phyloP scores from a whole-genome alignment of 805 yeast genomes.

The Candida sonorensis region DNA sequence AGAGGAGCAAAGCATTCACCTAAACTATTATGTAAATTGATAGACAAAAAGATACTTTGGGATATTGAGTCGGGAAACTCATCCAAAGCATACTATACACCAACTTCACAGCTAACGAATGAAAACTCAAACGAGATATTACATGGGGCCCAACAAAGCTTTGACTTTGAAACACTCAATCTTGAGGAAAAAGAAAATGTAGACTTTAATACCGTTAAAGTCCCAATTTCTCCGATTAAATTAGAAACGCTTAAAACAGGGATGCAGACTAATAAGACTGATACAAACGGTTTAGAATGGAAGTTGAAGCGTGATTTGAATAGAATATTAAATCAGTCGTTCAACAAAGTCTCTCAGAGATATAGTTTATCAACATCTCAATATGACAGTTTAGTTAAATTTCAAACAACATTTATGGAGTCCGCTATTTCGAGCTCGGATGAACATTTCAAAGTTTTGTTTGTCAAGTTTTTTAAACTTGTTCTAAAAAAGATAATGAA shows the following conservation, averaged over 20 bases:
- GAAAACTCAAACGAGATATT: not conserved
- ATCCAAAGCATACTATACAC: slow-evolving; percentile 25
- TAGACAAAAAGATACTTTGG: slow-evolving; percentile 40
- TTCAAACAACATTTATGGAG: slow-evolving; percentile 30
- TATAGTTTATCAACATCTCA: slow-evolving; percentile 49
- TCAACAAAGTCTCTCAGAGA: slow-evolving; percentile 37
- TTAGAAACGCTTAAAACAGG: slow-evolving; percentile 1
- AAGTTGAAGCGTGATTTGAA: slow-evolving; percentile 24
- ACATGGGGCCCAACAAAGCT: slow-evolving; percentile 1
- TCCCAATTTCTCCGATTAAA: slow-evolving; percentile 14
- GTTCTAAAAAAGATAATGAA: slow-evolving; percentile 26
- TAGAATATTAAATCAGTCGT: slow-evolving; percentile 34
- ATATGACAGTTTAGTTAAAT: slow-evolving; percentile 36
- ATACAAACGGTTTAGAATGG: slow-evolving; percentile 6
- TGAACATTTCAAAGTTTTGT: slow-evolving; percentile 22
- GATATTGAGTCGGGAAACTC: slow-evolving; percentile 27
- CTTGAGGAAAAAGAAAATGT: slow-evolving; percentile 3
- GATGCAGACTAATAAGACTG: not conserved
- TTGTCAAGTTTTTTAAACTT: slow-evolving; percentile 24
- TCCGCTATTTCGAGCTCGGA: slow-evolving; percentile 21
- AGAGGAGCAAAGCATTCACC: slow-evolving; percentile 30
- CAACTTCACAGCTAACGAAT: slow-evolving; percentile 19
- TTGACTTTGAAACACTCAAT: slow-evolving; percentile 10
- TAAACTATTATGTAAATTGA: slow-evolving; percentile 29
- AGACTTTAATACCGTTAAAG: no score